phyloP scores from a whole-genome alignment of 768 basidiomycete genomes.

The Boletus rubescentipes region DNA sequence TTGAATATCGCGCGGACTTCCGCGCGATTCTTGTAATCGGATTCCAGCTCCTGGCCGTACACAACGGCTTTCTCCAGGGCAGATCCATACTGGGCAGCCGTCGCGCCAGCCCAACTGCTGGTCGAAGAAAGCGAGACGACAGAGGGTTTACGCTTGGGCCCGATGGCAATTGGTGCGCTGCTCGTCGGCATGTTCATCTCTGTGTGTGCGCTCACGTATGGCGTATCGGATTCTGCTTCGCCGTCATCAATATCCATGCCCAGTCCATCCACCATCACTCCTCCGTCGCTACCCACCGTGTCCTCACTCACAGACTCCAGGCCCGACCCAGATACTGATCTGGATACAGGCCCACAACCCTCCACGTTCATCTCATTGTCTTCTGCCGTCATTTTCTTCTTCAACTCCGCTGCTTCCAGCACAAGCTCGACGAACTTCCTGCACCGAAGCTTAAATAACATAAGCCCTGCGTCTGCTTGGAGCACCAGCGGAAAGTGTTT shows the following conservation, averaged over 20 bases:
- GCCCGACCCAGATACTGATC: slow-evolving; percentile 25
- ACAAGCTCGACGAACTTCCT: slow-evolving; percentile 85
- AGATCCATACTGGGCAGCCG: slow-evolving; percentile 47
- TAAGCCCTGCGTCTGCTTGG: slow-evolving; percentile 62
- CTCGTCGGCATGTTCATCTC: slow-evolving; percentile 12
- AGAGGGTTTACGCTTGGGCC: slow-evolving; percentile 31
- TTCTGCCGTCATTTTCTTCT: slow-evolving; percentile 55
- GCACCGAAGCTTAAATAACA: slow-evolving; percentile 81
- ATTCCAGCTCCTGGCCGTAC: slow-evolving; percentile 72
- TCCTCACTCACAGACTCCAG: slow-evolving; percentile 37
- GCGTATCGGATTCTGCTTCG: slow-evolving; percentile 32
- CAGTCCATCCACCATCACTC: slow-evolving; percentile 46
- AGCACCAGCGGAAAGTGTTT: slow-evolving; percentile 63
- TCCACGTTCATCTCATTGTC: slow-evolving; percentile 35
- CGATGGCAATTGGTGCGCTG: slow-evolving; percentile 30
- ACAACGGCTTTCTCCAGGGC: slow-evolving; percentile 64
- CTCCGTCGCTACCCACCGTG: slow-evolving; percentile 36
- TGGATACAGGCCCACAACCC: slow-evolving; percentile 22
- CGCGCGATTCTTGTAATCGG: slow-evolving; percentile 64
- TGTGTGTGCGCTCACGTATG: slow-evolving; percentile 10
- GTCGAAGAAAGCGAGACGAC: slow-evolving; percentile 29
- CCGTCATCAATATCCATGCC: slow-evolving; percentile 56
- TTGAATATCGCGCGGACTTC: slow-evolving; percentile 68
- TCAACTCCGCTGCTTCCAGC: slow-evolving; percentile 65
- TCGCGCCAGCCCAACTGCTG: slow-evolving; percentile 23